Conservation (phyloP, 2,329 filamentous ascomycete genomes). For the Tolypocladium capitatum region DNA sequence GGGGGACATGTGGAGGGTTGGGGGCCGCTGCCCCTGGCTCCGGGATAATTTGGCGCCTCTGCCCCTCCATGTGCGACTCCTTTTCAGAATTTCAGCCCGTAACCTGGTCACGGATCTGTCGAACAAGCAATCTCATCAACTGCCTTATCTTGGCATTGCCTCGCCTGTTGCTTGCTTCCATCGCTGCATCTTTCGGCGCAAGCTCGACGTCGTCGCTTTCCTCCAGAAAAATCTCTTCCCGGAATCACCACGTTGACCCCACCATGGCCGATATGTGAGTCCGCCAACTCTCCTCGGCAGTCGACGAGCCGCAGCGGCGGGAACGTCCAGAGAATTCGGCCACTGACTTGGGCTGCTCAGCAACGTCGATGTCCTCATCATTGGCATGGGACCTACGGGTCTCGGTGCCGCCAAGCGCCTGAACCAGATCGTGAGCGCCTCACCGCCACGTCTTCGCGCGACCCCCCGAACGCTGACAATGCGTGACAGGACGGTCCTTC, state of each 20-base stretch:
- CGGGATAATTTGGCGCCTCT: conserved; percentile 22
- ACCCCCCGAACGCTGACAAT: conserved; percentile 12
- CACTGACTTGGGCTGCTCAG: conserved; percentile 30
- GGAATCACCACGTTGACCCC: not conserved
- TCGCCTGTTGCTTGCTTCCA: conserved; percentile 7
- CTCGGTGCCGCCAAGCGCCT: conserved; percentile 96
- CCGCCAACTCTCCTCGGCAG: not conserved
- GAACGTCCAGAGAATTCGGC: conserved; percentile 9
- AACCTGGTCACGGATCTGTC: conserved; percentile 1
- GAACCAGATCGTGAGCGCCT: conserved; percentile 71
- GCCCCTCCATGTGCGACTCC: conserved; percentile 24
- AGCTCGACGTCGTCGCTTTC: not conserved
- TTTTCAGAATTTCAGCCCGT: conserved; percentile 19
- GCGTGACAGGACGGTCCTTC: conserved; percentile 64
- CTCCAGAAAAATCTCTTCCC: not conserved
- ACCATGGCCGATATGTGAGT: not conserved
- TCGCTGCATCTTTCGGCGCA: not conserved
- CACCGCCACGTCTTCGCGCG: conserved; percentile 14
- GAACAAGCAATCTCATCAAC: not conserved
- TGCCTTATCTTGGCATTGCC: conserved; percentile 14
- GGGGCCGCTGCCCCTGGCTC: conserved; percentile 12
- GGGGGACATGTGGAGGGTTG: conserved; percentile 7
- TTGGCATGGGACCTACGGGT: conserved; percentile 94
- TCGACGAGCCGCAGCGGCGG: not conserved
- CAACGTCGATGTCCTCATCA: conserved; percentile 92